Evolutionary conservation across 768 basidiomycete species (phyloP).

Genomic region (Boletus huronensis): DNA sequence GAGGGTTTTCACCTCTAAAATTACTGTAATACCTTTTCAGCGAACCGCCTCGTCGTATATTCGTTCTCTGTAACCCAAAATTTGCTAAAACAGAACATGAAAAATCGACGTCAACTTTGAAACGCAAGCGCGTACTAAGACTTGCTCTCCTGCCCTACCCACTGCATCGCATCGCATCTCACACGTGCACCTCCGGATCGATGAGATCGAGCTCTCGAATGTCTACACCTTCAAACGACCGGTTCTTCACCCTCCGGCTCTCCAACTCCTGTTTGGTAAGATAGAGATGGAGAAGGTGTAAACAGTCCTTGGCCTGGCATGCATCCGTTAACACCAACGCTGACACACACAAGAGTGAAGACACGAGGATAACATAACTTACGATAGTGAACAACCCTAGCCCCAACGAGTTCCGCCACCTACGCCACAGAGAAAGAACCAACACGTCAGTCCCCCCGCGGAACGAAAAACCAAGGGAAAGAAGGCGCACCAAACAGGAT

Average conservation of each 20-base stretch:
- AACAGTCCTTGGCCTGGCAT: slow-evolving; percentile 60
- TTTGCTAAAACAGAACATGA: background rate
- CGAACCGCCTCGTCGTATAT: too few relatives aligned
- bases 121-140: background rate
- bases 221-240: slow-evolving; percentile 74
- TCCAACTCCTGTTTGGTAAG: slow-evolving; percentile 70
- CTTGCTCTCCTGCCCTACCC: background rate
- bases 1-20: too few relatives aligned
- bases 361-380: background rate
- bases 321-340: background rate
- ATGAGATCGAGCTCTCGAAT: slow-evolving; percentile 62
- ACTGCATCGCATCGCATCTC: background rate
- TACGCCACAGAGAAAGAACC: slow-evolving; percentile 3
- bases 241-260: slow-evolving; percentile 62
- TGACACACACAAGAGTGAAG: too few relatives aligned
- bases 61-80: background rate
- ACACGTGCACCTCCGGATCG: slow-evolving; percentile 23
- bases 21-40: too few relatives aligned
- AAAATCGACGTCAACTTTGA: background rate
- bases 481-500: slow-evolving; percentile 63
- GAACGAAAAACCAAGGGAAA: background rate
- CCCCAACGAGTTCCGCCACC: slow-evolving; percentile 69
- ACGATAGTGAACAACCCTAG: slow-evolving; percentile 63
- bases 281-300: slow-evolving; percentile 65
- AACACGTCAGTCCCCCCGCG: background rate